Base-by-base conservation (phyloP, 169 alveolate genomes). In the Plasmodium cynomolgi region DNA sequence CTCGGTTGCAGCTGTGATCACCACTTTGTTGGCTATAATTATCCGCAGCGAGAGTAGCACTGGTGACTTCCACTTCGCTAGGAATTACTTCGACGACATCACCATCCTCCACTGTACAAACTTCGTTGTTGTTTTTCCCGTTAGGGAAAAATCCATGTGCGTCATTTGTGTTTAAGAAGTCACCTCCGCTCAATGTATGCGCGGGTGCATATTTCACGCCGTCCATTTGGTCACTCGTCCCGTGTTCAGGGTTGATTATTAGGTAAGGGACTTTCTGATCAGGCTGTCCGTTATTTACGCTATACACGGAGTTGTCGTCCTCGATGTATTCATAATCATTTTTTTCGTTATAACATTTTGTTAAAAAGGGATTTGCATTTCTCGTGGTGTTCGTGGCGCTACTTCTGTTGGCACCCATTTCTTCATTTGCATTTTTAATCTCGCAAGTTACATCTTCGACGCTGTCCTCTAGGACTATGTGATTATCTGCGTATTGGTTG, bases 281-380 rank as follows among this genome's bases (percentile, higher is more conserved):
- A 33, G 11, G 23, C 26, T 31, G 39, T 26, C 1, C 33, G 47
- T 29, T 84, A 72, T 84, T 84, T 71, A 71, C 77, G 54, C 33
- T 29, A 39, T 39, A 71, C 20, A 37, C n/a, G n/a, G 81, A 84
- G 17, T 3, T 72, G 17, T 44, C 20, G 31, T 84, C 83, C 8
- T 84, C 72, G 29, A 31, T 71, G 68, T n/a, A 71, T 39, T 71
- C 77, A 84, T 84, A 47, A 72, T 34, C 8, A 29, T 82, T 82
- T 33, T 82, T 0, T 68, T 84, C 83, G 4, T 13, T 84, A 72
- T 33, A 68, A 44, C 34, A 84, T 68, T 71, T 84, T 34, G 92
- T 73, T 26, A 37, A 71, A 84, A 71, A 9, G 5, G 73, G 47
- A 41, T 72, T 84, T 44, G 23, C 17, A 7, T 41, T 84, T 72